Evolutionary conservation across 192 early-diverging fungal genomes (phyloP).

Genomic region (Coemansia reversa): DNA sequence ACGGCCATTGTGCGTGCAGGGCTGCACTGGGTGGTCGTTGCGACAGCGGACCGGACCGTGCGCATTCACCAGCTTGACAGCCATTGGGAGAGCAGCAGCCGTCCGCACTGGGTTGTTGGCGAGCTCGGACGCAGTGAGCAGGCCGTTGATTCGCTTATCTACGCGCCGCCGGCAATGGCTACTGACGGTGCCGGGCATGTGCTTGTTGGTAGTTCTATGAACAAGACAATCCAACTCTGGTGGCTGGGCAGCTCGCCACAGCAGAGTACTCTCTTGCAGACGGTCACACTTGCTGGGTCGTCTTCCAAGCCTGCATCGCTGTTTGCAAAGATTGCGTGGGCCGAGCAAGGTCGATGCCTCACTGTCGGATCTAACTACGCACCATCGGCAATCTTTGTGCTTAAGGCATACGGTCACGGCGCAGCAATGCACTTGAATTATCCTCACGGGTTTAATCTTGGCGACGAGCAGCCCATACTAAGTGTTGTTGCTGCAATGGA

Average conservation of each 20-base stretch:
- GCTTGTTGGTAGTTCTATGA: conserved; percentile 32
- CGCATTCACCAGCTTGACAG: conserved; percentile 38
- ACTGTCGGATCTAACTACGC: conserved; percentile 27
- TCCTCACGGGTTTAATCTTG: conserved; percentile 31
- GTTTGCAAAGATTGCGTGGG: conserved; percentile 41
- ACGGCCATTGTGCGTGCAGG: conserved; percentile 45
- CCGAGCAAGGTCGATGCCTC: conserved; percentile 37
- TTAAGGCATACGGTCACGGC: conserved; percentile 23
- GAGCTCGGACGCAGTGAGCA: conserved; percentile 33
- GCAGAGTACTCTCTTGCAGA: conserved; percentile 30
- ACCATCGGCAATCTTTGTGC: conserved; percentile 32
- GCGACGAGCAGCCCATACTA: conserved; percentile 34
- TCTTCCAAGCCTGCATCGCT: conserved; percentile 18
- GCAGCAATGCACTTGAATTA: conserved; percentile 24
- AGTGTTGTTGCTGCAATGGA: conserved; percentile 36
- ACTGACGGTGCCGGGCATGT: conserved; percentile 42
- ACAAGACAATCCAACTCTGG: conserved; percentile 38
- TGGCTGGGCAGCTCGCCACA: conserved; percentile 35
- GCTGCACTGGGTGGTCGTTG: conserved; percentile 35
- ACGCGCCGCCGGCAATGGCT: conserved; percentile 26
- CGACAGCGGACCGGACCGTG: conserved; percentile 28
- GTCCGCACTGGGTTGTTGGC: conserved; percentile 31
- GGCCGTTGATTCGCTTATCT: conserved; percentile 34
- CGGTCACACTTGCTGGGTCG: conserved; percentile 19
- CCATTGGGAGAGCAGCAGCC: conserved; percentile 29